phyloP scores from a whole-genome alignment of 2,329 filamentous ascomycete species.

The Apiospora aurea region DNA sequence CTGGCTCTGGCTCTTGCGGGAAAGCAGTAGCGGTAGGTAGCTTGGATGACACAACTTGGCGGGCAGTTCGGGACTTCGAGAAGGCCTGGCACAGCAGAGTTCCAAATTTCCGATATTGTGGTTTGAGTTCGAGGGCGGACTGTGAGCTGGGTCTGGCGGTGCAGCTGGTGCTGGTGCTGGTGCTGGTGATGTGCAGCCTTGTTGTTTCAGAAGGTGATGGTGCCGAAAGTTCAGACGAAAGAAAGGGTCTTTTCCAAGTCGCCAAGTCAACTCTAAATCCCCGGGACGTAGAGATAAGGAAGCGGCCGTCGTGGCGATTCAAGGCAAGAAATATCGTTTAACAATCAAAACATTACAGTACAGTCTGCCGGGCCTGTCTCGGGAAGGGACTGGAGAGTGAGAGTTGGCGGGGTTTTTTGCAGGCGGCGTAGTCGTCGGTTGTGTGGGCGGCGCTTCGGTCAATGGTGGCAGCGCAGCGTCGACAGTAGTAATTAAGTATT shows the following conservation, averaged over 20 bases:
- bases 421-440: neutral
- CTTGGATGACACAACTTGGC: neutral
- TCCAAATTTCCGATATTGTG: neutral
- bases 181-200: conserved; percentile 9
- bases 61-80: conserved; percentile 1
- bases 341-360: conserved; percentile 7
- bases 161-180: neutral
- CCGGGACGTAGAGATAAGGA: neutral
- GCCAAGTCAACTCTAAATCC: conserved; percentile 19
- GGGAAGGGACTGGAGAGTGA: neutral
- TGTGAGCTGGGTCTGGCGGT: neutral
- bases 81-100: conserved; percentile 18
- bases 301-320: neutral
- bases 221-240: conserved; percentile 15
- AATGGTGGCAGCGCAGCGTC: conserved; percentile 11
- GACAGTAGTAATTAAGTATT: conserved; percentile 1
- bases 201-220: neutral
- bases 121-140: neutral
- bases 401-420: no score
- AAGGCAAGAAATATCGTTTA: neutral
- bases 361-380: neutral
- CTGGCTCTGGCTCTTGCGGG: neutral
- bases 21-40: neutral
- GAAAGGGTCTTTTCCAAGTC: neutral
- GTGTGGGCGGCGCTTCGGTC: neutral